Percentiles rank a stretch among this genome's conserved stretches.
Conservation (phyloP, 495 filamentous ascomycete species). For the Talaromyces adpressus region DNA sequence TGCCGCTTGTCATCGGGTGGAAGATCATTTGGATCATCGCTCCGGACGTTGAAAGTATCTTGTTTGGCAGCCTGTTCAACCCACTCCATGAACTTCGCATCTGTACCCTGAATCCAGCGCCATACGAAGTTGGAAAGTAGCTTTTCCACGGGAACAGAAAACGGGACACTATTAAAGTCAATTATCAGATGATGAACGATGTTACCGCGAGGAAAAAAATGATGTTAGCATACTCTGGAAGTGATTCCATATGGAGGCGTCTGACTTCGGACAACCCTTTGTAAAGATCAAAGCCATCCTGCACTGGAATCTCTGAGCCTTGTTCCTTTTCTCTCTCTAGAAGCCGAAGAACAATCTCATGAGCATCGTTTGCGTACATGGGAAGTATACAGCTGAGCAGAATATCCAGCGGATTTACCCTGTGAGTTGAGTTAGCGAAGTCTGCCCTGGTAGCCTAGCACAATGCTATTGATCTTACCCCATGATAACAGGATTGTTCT, state of each 20-base stretch:
- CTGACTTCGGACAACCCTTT: slow-evolving; percentile 78
- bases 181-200: neutral
- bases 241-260: slow-evolving; percentile 62
- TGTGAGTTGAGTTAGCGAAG: slow-evolving; percentile 19
- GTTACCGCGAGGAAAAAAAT: neutral
- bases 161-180: slow-evolving; percentile 37
- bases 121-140: slow-evolving; percentile 87
- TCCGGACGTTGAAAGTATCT: slow-evolving; percentile 70
- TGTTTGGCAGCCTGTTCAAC: slow-evolving; percentile 86
- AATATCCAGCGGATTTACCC: slow-evolving; percentile 72
- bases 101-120: slow-evolving; percentile 83
- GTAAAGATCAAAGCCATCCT: slow-evolving; percentile 94
- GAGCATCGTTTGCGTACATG: slow-evolving; percentile 78
- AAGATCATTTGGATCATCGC: slow-evolving; percentile 48
- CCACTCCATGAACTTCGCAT: slow-evolving; percentile 72
- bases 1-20: slow-evolving; percentile 79
- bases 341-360: slow-evolving; percentile 74
- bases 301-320: slow-evolving; percentile 69
- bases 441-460: slow-evolving; percentile 9
- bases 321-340: slow-evolving; percentile 59
- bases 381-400: slow-evolving; percentile 80
- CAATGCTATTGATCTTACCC: slow-evolving; percentile 41
- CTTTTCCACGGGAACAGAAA: slow-evolving; percentile 80
- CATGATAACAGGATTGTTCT: slow-evolving; percentile 82
- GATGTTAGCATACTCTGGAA: slow-evolving; percentile 46